Evolutionary conservation across 2,329 filamentous ascomycete species (phyloP), one percentile per base, ranked within the genome.

Genomic region (Coleophoma crateriformis): DNA sequence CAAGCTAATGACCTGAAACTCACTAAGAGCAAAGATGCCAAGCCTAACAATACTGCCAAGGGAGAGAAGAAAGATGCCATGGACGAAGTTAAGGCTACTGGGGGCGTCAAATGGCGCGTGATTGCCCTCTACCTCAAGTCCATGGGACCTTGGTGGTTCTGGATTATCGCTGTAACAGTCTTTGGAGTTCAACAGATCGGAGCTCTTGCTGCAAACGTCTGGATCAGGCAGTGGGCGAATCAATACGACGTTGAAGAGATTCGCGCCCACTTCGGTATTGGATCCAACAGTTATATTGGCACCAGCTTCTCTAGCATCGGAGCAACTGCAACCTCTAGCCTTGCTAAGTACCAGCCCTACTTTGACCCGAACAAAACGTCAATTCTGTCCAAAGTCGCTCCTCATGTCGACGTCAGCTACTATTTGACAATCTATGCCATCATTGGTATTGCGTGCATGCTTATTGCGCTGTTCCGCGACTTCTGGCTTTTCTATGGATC

Each of bases 81-180:
- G 74, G 76, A 82, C 45, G 94, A 99, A 67, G 77, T 77, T 39
- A 97, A 95, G 69, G 85, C 89, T 7, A 83, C 80, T 42, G 94
- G 94, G 27, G 85, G 90, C 38, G 90, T 99, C 60, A 94, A 96
- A 66, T 85, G 90, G 77, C 78, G 81, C 19, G 91, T 96, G 46
- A 87, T 99, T 61, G 74, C 83, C 53, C 82, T 95, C 64, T 99
- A 99, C 65, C 78, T 99, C 15, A 72, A 71, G 51, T 81, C 91
- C 55, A 99, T 99, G 94, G 94, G 94, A n/a, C 78, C 85, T 4
- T 96, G 90, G 89, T 91, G 89, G 77, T 99, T 95, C 71, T 99
- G 94, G 94, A 67, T 86, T 44, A 71, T 88, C 34, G 87, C 91
- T 17, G 70, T 84, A 13, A 58, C 84, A 4, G 84, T 91, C 35